phyloP scores from a whole-genome alignment of 257 asterid species.

The Asclepias syriaca region DNA sequence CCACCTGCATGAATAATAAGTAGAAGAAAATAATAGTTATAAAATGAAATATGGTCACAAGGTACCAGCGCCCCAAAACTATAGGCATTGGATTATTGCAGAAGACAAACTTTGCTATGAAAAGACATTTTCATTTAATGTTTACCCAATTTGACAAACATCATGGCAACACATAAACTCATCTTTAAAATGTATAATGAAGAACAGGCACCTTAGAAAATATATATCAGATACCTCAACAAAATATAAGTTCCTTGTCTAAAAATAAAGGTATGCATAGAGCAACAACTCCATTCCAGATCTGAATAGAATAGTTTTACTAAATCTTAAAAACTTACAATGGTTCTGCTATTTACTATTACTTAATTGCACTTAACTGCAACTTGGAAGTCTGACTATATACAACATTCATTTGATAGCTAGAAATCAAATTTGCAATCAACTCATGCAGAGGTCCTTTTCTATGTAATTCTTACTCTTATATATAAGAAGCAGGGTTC shows the following conservation, averaged over 20 bases:
- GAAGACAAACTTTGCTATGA: not conserved
- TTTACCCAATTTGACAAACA: not conserved
- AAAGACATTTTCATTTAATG: not conserved
- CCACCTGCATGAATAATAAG: constrained; percentile 49
- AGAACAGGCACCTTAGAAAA: not conserved
- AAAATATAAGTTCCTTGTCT: not conserved
- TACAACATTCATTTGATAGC: not conserved
- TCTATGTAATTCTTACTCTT: not conserved
- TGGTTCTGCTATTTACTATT: not conserved
- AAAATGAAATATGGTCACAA: not conserved
- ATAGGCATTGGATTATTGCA: not conserved
- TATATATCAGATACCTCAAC: not conserved
- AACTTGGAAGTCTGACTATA: not conserved
- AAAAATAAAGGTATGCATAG: not conserved
- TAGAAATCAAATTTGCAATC: not conserved
- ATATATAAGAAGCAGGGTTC: not conserved
- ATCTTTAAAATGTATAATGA: not conserved
- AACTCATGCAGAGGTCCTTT: not conserved
- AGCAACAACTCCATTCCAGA: not conserved
- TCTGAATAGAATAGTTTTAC: not conserved
- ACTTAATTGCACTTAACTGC: not conserved
- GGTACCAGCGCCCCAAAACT: not conserved
- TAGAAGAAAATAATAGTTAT: not conserved
- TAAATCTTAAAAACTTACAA: not conserved
- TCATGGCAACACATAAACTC: not conserved